Evolutionary conservation across 331 rosid genomes (phyloP), one percentile per base, ranked within the genome.

Genomic region (Pyrus hybrid): DNA sequence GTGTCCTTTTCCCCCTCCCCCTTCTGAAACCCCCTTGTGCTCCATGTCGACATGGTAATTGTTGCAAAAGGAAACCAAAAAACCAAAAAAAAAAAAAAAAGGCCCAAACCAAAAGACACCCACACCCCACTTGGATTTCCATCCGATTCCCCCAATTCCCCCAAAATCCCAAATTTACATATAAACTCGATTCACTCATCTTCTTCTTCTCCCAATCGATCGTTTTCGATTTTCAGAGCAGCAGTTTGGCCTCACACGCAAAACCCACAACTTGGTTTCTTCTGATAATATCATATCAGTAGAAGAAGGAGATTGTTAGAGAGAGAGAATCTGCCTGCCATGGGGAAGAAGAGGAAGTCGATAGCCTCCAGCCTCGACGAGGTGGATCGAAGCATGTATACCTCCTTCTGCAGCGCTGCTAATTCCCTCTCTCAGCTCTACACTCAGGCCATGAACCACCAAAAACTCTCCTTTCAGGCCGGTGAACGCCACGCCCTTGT

Each of bases 341-440:
- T 71, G 82, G 86, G 64, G 77, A 82, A 70, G 82, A 79, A 79
- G 73, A 71, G 86, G 35, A 75, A 70, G 23, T 68, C 82, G 5
- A 56, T 60, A 5, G 78, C 81, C 28, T 71, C 85, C 29, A 70
- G 76, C 71, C 90, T 91, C 26, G 97, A 91, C 66, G 94, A 91
- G 82, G 97, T 89, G 58, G 97, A 91, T 83, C 91, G 94, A 17
- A 87, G 84, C 85, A 87, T 87, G 88, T 89, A 91, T 83, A 74
- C 97, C 75, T 82, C 91, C 20, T 91, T 91, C 86, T 86, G 94
- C 86, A 86, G 85, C 88, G 92, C 97, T 60, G 97, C 97, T 5
- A 91, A 91, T 57, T 91, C 97, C 62, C 94, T 91, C 73, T 91
- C 97, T 18, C 97, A 89, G 67, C 88, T 91, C 41, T 91, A 91